Conservation (phyloP, 495 filamentous ascomycete species). For the Sporormia fimetaria region DNA sequence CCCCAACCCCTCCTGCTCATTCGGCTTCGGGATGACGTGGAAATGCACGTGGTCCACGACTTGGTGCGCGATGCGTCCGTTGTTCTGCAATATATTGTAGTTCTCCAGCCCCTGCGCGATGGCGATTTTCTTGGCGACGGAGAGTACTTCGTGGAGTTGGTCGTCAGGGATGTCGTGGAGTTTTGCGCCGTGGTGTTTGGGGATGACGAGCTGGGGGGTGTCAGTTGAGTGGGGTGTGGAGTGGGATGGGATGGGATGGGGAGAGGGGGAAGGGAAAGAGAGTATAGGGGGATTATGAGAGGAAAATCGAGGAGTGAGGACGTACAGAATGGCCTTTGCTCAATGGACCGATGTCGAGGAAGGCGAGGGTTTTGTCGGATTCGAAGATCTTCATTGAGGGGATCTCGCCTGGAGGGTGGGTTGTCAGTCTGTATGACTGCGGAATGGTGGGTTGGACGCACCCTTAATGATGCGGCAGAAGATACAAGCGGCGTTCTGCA, state of each 20-base stretch:
- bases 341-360: constrained; percentile 90
- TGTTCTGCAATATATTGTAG: constrained; percentile 96
- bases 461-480: constrained; percentile 99
- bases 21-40: constrained; percentile 98
- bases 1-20: constrained; percentile 64
- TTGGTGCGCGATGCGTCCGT: constrained; percentile 88
- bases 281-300: background rate
- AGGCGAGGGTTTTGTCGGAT: constrained; percentile 83
- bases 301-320: background rate
- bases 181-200: constrained; percentile 89
- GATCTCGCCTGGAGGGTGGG: constrained; percentile 59
- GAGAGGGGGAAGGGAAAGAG: background rate
- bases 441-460: constrained; percentile 26
- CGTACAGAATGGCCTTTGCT: constrained; percentile 55
- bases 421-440: background rate
- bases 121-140: constrained; percentile 79
- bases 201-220: constrained; percentile 69
- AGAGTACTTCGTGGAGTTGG: constrained; percentile 67
- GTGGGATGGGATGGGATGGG: background rate
- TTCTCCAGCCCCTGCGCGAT: constrained; percentile 60
- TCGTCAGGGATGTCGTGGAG: constrained; percentile 91
- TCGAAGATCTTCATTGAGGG: constrained; percentile 93
- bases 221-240: background rate
- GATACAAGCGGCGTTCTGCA: constrained; percentile 73
- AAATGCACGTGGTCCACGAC: constrained; percentile 91